phyloP scores from a whole-genome alignment of 768 basidiomycete species.

The Mycena vulgaris region DNA sequence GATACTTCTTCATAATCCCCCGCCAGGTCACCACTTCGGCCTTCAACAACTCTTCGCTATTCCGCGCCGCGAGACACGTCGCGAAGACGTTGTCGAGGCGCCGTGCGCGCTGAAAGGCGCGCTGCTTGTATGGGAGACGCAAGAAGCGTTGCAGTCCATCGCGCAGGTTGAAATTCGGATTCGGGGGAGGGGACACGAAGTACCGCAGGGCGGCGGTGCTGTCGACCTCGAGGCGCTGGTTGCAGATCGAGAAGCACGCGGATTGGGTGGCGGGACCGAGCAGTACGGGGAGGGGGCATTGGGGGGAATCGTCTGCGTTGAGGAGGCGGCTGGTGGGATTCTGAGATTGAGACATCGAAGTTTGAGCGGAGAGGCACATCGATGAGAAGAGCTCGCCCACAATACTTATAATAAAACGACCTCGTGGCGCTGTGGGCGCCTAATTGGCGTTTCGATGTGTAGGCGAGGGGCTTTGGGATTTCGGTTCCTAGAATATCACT shows the following conservation, averaged over 20 bases:
- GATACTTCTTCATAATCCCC: constrained; percentile 22
- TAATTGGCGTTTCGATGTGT: too few species aligned
- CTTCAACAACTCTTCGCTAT: constrained; percentile 19
- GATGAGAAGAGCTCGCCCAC: too few species aligned
- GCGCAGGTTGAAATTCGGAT: background rate
- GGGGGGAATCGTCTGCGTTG: background rate
- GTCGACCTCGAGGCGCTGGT: constrained; percentile 9
- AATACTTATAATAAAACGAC: too few species aligned
- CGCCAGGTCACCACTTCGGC: constrained; percentile 30
- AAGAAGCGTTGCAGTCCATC: background rate
- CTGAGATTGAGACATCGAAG: background rate
- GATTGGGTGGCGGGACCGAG: background rate
- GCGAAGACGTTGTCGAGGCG: constrained; percentile 29
- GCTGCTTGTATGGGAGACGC: constrained; percentile 4
- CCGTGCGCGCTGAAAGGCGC: constrained; percentile 7
- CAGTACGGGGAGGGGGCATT: background rate
- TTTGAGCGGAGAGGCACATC: too few species aligned
- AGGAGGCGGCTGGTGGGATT: background rate
- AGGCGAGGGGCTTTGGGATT: too few species aligned
- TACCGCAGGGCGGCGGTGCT: constrained; percentile 15
- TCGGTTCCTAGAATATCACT: too few species aligned
- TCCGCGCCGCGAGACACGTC: constrained; percentile 2
- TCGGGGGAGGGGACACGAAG: constrained; percentile 15
- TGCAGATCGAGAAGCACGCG: background rate
- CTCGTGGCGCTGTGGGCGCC: too few species aligned